phyloP scores from a whole-genome alignment of 2,329 filamentous ascomycete genomes.

The Pyrenophora teres region DNA sequence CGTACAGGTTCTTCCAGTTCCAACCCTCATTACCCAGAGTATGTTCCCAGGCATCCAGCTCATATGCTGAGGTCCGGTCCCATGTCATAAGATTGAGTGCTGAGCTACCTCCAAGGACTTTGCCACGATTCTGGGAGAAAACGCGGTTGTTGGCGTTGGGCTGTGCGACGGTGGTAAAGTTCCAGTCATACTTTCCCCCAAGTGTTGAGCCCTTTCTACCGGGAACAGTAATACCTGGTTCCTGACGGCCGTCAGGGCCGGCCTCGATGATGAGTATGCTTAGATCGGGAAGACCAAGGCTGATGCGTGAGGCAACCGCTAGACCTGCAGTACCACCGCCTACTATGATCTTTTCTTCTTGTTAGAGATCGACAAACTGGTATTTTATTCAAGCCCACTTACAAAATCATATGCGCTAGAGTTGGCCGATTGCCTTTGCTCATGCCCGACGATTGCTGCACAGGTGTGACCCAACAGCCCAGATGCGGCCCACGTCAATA shows the following conservation, averaged over 20 bases:
- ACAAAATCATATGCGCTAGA: slow-evolving; percentile 11
- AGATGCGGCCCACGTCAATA: slow-evolving; percentile 3
- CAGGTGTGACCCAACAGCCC: slow-evolving; percentile 6
- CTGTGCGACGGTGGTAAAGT: slow-evolving; percentile 54
- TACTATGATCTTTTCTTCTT: slow-evolving; percentile 19
- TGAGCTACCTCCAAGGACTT: slow-evolving; percentile 56
- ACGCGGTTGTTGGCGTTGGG: slow-evolving; percentile 47
- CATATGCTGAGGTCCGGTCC: slow-evolving; percentile 37
- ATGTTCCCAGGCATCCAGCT: slow-evolving; percentile 42
- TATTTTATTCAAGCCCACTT: background rate
- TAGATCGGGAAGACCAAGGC: slow-evolving; percentile 33
- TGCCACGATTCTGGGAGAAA: slow-evolving; percentile 52
- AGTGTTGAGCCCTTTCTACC: slow-evolving; percentile 36
- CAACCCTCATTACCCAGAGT: slow-evolving; percentile 37
- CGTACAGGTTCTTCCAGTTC: slow-evolving; percentile 40
- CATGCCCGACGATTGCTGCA: background rate
- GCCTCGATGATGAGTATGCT: slow-evolving; percentile 35
- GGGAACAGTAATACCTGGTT: slow-evolving; percentile 33
- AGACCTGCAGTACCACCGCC: slow-evolving; percentile 37
- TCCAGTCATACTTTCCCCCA: slow-evolving; percentile 40
- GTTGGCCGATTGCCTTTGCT: background rate
- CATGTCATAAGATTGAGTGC: slow-evolving; percentile 51
- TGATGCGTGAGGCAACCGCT: slow-evolving; percentile 40
- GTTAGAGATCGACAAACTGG: background rate
- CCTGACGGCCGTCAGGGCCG: slow-evolving; percentile 35